These are phyloP conservation scores for Clavispora vitiphila DNA, from an alignment of 805 yeast species.

Conservation along the genomic window DNA sequence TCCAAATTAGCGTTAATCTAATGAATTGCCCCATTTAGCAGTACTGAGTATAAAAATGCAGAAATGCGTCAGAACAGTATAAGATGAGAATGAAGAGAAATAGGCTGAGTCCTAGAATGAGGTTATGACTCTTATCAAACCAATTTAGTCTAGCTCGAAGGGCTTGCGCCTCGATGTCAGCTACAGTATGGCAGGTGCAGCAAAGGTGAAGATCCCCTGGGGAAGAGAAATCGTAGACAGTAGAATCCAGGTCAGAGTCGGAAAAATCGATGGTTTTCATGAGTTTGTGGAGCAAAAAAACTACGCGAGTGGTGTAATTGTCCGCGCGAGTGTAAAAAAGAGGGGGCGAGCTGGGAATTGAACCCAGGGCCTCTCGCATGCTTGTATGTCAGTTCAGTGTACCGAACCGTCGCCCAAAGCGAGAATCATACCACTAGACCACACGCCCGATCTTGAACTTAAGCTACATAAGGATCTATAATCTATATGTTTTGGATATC, in stretches of 20 bases:
- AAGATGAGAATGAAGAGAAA: neutral
- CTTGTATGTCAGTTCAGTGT: slow-evolving; percentile 8
- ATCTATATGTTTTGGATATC: too few relatives aligned
- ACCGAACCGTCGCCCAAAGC: slow-evolving; percentile 10
- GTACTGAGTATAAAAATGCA: too few relatives aligned
- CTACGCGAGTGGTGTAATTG: neutral
- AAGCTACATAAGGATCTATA: too few relatives aligned
- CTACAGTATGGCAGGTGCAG: neutral
- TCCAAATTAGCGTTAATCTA: too few relatives aligned
- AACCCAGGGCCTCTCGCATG: slow-evolving; percentile 31
- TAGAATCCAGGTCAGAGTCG: neutral
- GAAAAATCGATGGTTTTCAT: too few relatives aligned
- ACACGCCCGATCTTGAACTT: slow-evolving; percentile 10
- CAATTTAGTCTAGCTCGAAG: neutral
- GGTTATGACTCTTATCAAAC: neutral
- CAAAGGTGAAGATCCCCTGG: neutral
- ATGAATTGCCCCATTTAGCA: too few relatives aligned
- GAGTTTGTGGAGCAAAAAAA: neutral
- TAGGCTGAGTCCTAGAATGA: neutral
- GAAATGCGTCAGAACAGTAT: neutral
- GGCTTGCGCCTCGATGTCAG: neutral
- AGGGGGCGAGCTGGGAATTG: slow-evolving; percentile 30
- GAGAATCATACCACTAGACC: slow-evolving; percentile 19
- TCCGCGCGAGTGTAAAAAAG: slow-evolving; percentile 5
- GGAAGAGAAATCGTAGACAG: neutral